A percentile compares a stretch with the other conserved stretches of the same genome.
Evolutionary conservation across 306 rosid genomes (phyloP).

Genomic region (Mimosa bimucronata): DNA sequence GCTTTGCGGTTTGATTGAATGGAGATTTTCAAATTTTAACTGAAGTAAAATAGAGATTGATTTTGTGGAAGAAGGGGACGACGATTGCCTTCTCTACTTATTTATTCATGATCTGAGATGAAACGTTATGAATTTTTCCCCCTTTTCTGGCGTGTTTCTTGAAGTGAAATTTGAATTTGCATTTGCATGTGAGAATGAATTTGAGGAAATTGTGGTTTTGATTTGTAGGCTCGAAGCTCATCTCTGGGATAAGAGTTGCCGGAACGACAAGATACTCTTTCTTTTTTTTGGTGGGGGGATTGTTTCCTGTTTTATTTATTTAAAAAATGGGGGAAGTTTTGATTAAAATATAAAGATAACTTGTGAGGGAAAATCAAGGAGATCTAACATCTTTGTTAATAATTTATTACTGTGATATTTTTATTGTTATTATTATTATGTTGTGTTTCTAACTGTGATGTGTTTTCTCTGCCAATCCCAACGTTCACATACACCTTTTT

Average conservation of each 20-base stretch:
- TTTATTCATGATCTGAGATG: not conserved
- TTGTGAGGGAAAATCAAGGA: slow-evolving; percentile 48
- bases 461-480: slow-evolving; percentile 59
- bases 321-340: not conserved
- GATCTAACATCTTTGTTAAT: slow-evolving; percentile 48
- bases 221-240: slow-evolving; percentile 89
- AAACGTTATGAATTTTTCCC: not conserved
- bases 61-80: not conserved
- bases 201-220: not conserved
- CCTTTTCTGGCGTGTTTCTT: not conserved
- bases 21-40: not conserved
- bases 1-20: not conserved
- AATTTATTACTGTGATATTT: not conserved
- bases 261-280: slow-evolving; percentile 98
- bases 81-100: not conserved
- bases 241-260: slow-evolving; percentile 89
- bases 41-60: not conserved
- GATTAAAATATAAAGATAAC: slow-evolving; percentile 32
- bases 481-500: slow-evolving; percentile 55
- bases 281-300: not conserved
- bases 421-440: slow-evolving; percentile 3
- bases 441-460: slow-evolving; percentile 54
- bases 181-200: slow-evolving; percentile 27
- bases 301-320: not conserved
- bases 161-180: not conserved